phyloP scores from a whole-genome alignment of 371 early-diverging fungal genomes.

The Vairimorpha apis region DNA sequence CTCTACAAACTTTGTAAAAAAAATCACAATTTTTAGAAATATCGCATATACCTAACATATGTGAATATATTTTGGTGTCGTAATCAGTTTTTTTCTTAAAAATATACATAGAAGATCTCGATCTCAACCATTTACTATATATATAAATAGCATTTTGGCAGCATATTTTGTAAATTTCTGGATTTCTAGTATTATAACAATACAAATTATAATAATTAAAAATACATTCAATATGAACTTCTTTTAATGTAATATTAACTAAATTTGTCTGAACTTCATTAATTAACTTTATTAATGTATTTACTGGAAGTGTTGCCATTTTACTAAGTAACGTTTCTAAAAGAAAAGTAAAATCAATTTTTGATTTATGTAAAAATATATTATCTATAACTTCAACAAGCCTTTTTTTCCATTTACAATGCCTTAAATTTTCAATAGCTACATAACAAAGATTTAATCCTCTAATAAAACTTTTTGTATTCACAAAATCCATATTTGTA shows the following conservation, averaged over 20 bases:
- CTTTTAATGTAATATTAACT: not conserved
- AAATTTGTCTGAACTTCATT: constrained; percentile 4
- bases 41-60: constrained; percentile 33
- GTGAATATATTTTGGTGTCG: constrained; percentile 6
- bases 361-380: not conserved
- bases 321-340: not conserved
- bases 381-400: constrained; percentile 11
- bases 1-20: constrained; percentile 34
- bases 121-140: constrained; percentile 28
- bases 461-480: constrained; percentile 9
- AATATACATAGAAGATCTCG: not conserved
- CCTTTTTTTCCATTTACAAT: constrained; percentile 23
- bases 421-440: constrained; percentile 11
- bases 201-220: not conserved
- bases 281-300: not conserved
- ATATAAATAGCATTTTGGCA: constrained; percentile 11
- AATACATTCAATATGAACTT: not conserved
- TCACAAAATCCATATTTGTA: not conserved
- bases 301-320: not conserved
- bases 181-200: not conserved
- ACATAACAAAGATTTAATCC: constrained; percentile 6
- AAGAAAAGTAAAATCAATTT: not conserved
- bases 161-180: not conserved
- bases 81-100: constrained; percentile 11
- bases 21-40: constrained; percentile 10